A percentile compares a stretch with the other conserved stretches of the same genome.
Conservation (phyloP, 306 rosid genomes). For the Quercus glauca region DNA sequence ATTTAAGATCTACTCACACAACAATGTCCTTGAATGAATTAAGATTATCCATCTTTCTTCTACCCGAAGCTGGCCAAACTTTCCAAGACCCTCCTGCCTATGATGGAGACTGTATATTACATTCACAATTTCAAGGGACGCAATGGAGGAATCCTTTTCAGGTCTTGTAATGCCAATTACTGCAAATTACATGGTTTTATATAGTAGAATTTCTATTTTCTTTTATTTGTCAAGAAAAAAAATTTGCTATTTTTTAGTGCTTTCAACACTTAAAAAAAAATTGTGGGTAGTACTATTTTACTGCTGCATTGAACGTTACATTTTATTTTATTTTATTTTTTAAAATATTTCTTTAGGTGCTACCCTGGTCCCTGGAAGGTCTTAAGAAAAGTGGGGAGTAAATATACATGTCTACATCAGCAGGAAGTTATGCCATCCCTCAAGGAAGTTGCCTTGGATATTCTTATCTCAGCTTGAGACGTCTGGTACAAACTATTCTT, state of each 20-base stretch:
- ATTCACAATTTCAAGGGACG: conserved; percentile 89
- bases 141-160: conserved; percentile 83
- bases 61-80: conserved; percentile 89
- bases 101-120: conserved; percentile 85
- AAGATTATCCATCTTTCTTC: conserved; percentile 92
- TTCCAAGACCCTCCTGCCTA: conserved; percentile 65
- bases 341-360: conserved; percentile 40
- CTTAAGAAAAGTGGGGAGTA: conserved; percentile 56
- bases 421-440: conserved; percentile 86
- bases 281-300: background rate
- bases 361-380: conserved; percentile 95
- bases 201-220: background rate
- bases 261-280: background rate
- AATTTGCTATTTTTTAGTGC: background rate
- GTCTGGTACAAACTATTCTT: conserved; percentile 1
- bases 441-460: conserved; percentile 86
- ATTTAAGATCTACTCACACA: background rate
- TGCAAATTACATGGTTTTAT: background rate
- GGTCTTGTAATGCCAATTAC: conserved; percentile 40
- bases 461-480: conserved; percentile 70
- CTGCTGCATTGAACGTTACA: background rate
- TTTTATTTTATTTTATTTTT: background rate
- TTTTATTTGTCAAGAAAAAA: too few relatives aligned
- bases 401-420: conserved; percentile 60
- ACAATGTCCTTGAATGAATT: conserved; percentile 41